phyloP scores from a whole-genome alignment of 164 flowering plant genomes.

The Sedum album region DNA sequence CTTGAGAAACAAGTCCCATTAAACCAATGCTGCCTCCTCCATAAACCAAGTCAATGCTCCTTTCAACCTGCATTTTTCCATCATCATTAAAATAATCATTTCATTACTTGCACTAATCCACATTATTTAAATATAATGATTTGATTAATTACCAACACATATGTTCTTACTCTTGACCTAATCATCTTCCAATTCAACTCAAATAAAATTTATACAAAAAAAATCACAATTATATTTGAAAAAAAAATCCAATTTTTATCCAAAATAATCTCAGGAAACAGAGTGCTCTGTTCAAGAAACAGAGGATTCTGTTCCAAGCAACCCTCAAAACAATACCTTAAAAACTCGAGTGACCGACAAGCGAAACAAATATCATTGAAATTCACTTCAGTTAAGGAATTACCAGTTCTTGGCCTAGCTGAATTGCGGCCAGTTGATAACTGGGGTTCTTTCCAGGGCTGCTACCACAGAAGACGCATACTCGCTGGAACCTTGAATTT shows the following conservation, averaged over 20 bases:
- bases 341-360: not conserved
- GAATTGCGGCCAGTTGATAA: slow-evolving; percentile 69
- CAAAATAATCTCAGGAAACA: not conserved
- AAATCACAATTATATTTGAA: not conserved
- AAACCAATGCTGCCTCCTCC: slow-evolving; percentile 74
- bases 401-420: slow-evolving; percentile 75
- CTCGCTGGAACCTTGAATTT: slow-evolving; percentile 58
- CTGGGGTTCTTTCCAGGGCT: slow-evolving; percentile 72
- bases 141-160: not conserved
- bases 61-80: slow-evolving; percentile 31
- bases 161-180: too few species aligned
- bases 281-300: not conserved
- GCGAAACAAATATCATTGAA: not conserved
- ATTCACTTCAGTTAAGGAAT: not conserved
- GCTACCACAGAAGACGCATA: slow-evolving; percentile 81
- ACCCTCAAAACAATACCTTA: not conserved
- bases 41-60: slow-evolving; percentile 68
- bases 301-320: not conserved
- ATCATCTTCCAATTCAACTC: not conserved
- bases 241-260: too few species aligned
- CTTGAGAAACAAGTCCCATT: slow-evolving; percentile 79
- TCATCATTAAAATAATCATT: not conserved
- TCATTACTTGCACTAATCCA: not conserved
- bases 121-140: too few species aligned
- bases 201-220: too few species aligned